A percentile compares a stretch with the other conserved stretches of the same genome.
Evolutionary conservation across 192 early-diverging fungal genomes (phyloP).

Genomic region (Podila epigama): DNA sequence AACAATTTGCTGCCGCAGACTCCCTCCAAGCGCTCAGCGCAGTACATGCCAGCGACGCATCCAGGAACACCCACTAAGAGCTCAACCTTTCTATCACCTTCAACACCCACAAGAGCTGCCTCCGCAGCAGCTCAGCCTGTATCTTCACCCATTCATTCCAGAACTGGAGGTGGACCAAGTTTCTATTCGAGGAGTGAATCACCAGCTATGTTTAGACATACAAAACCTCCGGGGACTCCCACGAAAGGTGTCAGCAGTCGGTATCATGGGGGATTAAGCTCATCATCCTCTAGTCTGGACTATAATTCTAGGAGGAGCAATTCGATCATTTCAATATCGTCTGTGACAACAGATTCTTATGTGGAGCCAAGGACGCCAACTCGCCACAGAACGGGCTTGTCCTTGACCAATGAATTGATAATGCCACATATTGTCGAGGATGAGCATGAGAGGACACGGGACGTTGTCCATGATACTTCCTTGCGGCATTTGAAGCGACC

Average conservation of each 20-base stretch:
- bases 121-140: constrained; percentile 6
- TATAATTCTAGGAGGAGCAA: constrained; percentile 14
- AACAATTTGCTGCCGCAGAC: constrained; percentile 23
- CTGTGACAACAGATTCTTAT: constrained; percentile 4
- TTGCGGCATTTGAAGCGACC: constrained; percentile 19
- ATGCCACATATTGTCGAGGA: neutral
- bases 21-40: constrained; percentile 27
- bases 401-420: neutral
- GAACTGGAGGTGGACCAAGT: neutral
- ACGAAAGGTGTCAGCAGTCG: constrained; percentile 1
- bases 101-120: constrained; percentile 26
- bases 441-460: neutral
- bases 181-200: constrained; percentile 37
- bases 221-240: constrained; percentile 9
- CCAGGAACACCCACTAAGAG: constrained; percentile 32
- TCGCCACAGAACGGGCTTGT: neutral
- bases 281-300: neutral
- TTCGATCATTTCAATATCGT: constrained; percentile 38
- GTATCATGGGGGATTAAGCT: constrained; percentile 1
- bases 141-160: neutral
- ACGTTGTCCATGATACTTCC: neutral
- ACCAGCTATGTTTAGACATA: constrained; percentile 13
- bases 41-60: neutral
- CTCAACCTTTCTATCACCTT: constrained; percentile 11
- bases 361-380: constrained; percentile 8